Evolutionary conservation across 2,329 filamentous ascomycete species (phyloP), one percentile per base, ranked within the genome.

Genomic region (Sporothrix luriei): DNA sequence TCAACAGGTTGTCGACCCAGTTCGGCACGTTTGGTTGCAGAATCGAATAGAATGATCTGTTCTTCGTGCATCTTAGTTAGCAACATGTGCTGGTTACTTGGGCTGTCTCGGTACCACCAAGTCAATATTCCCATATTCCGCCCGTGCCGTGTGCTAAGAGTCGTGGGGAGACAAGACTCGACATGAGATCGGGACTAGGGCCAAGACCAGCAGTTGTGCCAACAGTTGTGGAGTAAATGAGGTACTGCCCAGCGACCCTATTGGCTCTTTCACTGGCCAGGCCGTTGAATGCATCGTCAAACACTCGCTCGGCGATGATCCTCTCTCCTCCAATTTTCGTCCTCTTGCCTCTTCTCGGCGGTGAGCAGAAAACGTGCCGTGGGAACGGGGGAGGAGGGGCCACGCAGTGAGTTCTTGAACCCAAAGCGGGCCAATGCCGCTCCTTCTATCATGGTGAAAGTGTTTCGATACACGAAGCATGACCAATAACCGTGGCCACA

Each of bases 201-300:
- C 65, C 38, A 55, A 67, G 52, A 43, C 52, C 24, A 68, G 43
- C 14, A 19, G 16, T 40, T 49, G 54, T 61, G 66, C 52, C 24
- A 68, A 29, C 14, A 19, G 16, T 40, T 49, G 54, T 61, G 66
- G 66, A 57, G 66, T 16, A 61, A 26, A 33, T 19, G 61, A 13
- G 52, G 24, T n/a, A n/a, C 24, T 29, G 54, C 26, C 26, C 54
- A 6, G 66, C 43, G 16, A 49, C 26, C 54, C 55, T 21, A 68
- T 68, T 68, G 66, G 54, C 26, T 51, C 11, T 49, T 48, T 14
- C 2, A 16, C 21, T 7, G 52, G n/a, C 40, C 24, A 11, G 38
- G 14, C 66, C 1, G 54, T 21, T 61, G 43, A 61, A 64, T 61
- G 54, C 54, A 68, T 68, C 66, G 66, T 61, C 66, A 61, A 38